phyloP scores from a whole-genome alignment of 768 basidiomycete species.

The Xerocomus potaroensis region DNA sequence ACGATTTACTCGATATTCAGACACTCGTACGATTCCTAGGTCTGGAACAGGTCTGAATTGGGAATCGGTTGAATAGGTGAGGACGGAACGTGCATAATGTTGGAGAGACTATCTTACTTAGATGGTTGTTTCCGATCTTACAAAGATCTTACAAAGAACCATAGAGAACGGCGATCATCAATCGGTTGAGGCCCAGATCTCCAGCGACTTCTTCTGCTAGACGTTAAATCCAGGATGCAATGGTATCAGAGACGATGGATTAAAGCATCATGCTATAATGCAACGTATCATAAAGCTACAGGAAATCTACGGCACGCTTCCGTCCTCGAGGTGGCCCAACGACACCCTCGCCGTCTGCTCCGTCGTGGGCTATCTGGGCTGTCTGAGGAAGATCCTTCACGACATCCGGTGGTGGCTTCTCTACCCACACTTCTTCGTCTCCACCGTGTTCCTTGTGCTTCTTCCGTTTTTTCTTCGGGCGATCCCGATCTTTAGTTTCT shows the following conservation, averaged over 20 bases:
- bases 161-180: too few relatives aligned
- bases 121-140: too few relatives aligned
- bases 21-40: too few relatives aligned
- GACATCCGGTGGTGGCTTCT: conserved; percentile 53
- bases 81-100: background rate
- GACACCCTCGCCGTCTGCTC: conserved; percentile 15
- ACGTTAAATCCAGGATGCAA: background rate
- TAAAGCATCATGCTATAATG: background rate
- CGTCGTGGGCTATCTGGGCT: conserved; percentile 8
- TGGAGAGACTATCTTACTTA: too few relatives aligned
- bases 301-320: conserved; percentile 72
- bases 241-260: background rate
- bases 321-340: conserved; percentile 39
- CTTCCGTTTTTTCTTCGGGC: conserved; percentile 42
- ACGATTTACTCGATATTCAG: too few relatives aligned
- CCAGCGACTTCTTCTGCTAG: background rate
- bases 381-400: conserved; percentile 36
- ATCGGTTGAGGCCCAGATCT: background rate
- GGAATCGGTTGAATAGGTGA: background rate
- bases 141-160: too few relatives aligned
- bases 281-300: conserved; percentile 39
- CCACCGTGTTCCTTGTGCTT: conserved; percentile 38
- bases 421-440: conserved; percentile 64
- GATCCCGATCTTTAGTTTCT: conserved; percentile 34
- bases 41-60: too few relatives aligned